Percentiles rank a stretch among this genome's conserved stretches.
These are phyloP conservation scores for Vinca major DNA, from an alignment of 305 asterid genomes.

Conservation along the genomic window DNA sequence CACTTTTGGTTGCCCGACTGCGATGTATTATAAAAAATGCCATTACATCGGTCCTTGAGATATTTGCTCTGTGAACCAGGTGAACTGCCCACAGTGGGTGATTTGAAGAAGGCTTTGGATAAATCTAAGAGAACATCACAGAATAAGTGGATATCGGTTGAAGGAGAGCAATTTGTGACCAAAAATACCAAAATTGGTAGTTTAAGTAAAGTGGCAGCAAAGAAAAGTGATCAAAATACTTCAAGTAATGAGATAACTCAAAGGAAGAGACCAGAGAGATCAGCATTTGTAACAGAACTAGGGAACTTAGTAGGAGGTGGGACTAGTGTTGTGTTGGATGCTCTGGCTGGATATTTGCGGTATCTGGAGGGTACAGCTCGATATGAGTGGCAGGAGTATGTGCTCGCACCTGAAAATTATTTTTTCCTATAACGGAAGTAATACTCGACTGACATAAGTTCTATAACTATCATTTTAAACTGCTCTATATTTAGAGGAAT, in stretches of 20 bases:
- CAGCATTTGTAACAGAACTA: conserved; percentile 60
- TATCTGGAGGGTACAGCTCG: conserved; percentile 81
- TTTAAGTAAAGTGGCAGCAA: conserved; percentile 19
- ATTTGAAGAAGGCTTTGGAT: conserved; percentile 37
- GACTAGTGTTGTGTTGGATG: conserved; percentile 53
- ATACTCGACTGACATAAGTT: background rate
- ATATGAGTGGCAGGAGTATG: conserved; percentile 83
- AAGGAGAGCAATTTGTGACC: conserved; percentile 27
- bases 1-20: background rate
- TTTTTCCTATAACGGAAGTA: background rate
- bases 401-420: conserved; percentile 5
- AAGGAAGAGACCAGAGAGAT: conserved; percentile 46
- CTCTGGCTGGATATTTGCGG: conserved; percentile 74
- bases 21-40: background rate
- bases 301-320: conserved; percentile 76
- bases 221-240: conserved; percentile 20
- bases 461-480: background rate
- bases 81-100: conserved; percentile 49
- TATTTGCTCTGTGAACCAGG: conserved; percentile 32
- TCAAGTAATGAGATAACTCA: conserved; percentile 22
- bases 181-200: conserved; percentile 12
- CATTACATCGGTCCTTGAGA: conserved; percentile 1
- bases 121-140: conserved; percentile 21
- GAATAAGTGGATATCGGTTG: conserved; percentile 39
- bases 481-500: background rate